phyloP scores from a whole-genome alignment of 495 filamentous ascomycete species.

The Hypoxylon perforatum region DNA sequence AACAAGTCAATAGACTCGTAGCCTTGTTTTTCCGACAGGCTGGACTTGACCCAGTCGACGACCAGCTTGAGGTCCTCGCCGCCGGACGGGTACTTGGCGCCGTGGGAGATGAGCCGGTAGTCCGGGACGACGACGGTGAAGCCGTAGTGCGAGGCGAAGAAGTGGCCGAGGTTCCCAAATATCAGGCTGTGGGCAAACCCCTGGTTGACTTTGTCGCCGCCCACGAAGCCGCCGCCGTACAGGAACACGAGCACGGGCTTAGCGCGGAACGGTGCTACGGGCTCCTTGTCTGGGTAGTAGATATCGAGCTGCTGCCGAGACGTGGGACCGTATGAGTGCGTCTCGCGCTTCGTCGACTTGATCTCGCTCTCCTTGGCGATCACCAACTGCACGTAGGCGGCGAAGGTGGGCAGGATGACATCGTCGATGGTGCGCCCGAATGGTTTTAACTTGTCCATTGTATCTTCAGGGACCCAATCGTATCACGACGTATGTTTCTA shows the following conservation, averaged over 20 bases:
- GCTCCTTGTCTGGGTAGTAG: constrained; percentile 43
- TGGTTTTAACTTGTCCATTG: constrained; percentile 51
- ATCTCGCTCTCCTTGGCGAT: constrained; percentile 49
- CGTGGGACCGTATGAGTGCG: constrained; percentile 47
- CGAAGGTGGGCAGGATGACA: constrained; percentile 51
- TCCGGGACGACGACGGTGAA: constrained; percentile 53
- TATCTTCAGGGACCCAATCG: neutral
- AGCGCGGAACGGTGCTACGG: constrained; percentile 18
- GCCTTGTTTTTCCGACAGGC: constrained; percentile 27
- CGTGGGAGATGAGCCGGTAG: constrained; percentile 55
- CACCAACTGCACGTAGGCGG: constrained; percentile 48
- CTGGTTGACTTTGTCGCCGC: constrained; percentile 47
- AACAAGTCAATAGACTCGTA: constrained; percentile 49
- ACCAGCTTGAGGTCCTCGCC: constrained; percentile 53
- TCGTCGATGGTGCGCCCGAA: constrained; percentile 50
- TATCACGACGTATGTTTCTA: constrained; percentile 1
- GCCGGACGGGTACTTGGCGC: constrained; percentile 51
- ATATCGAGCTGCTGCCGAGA: constrained; percentile 55
- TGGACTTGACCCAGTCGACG: constrained; percentile 49
- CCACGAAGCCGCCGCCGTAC: constrained; percentile 56
- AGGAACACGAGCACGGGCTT: constrained; percentile 54
- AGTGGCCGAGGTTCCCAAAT: constrained; percentile 53
- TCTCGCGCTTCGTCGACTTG: constrained; percentile 45
- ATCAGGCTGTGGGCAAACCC: constrained; percentile 44
- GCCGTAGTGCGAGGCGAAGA: constrained; percentile 52